Evolutionary conservation across 2,329 filamentous ascomycete species (phyloP), one percentile per base, ranked within the genome.

Genomic region (Ceratocystis variospora): DNA sequence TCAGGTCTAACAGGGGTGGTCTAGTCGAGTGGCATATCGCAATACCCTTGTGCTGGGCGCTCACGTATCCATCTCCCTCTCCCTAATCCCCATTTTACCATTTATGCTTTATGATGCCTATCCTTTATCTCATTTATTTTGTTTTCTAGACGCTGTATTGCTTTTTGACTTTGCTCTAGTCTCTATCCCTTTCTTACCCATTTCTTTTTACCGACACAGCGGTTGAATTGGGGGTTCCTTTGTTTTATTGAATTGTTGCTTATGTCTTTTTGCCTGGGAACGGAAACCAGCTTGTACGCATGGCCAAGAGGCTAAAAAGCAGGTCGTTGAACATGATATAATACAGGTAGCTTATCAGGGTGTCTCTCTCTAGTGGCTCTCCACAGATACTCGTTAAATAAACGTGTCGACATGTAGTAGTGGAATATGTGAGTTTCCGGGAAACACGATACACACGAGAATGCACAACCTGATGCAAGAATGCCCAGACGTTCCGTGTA

Each of bases 161-260:
- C 25, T 7, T 7, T 46, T 33, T 3, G 37, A 41, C 37, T 15
- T 41, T 41, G 37, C 37, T 41, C 12, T 41, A 41, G 37, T 41
- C 37, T 41, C 37, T 12, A 1, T 33, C 15, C 15, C 3, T 48
- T 33, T 63, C 44, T 28, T 50, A 22, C 22, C 17, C 28, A 37
- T 33, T 19, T 33, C 31, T 4, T 22, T 10, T 4, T 33, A 63
- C 44, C 44, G 61, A 63, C 28, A 63, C 61, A 63, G 61, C 61
- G 44, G 61, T 48, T 31, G 44, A 37, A 48, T 63, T 19, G 44
- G 28, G 37, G 10, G 19, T 50, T 50, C 17, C 17, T 33, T 31
- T 33, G 61, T 48, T 63, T 41, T 37, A 45, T 63, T 63, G 44
- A 41, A 48, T 63, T 50, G 41, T 50, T 50, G 31, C 5, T 37